Percentiles rank a stretch among this genome's conserved stretches.
Conservation (phyloP, 257 asterid species). For the Solanum clarkiae region DNA sequence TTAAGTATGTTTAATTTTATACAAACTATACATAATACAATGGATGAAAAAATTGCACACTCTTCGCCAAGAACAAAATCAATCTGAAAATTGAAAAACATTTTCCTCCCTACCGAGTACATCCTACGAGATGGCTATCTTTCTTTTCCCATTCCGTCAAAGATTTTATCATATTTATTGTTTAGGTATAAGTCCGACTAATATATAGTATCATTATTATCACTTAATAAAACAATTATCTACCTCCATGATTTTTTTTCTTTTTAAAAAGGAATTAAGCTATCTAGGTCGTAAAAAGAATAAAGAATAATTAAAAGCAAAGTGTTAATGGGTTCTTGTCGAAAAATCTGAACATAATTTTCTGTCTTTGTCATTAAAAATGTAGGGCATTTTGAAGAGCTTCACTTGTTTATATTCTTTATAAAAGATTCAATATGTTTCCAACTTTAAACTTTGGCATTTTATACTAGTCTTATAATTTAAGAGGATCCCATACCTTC, state of each 20-base stretch:
- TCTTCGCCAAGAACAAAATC: not conserved
- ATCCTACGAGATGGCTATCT: not conserved
- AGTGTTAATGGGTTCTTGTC: constrained; percentile 11
- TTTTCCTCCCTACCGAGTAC: not conserved
- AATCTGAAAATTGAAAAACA: not conserved
- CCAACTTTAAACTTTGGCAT: constrained; percentile 4
- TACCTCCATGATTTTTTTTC: not conserved
- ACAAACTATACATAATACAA: not conserved
- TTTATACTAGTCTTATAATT: not conserved
- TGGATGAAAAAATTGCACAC: not conserved
- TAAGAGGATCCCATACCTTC: constrained; percentile 1
- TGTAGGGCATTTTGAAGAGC: constrained; percentile 13
- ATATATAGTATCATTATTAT: not conserved
- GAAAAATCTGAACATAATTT: constrained; percentile 6
- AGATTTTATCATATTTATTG: not conserved
- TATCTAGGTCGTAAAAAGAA: not conserved
- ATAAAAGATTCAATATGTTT: constrained; percentile 24
- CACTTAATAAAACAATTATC: not conserved
- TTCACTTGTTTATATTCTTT: constrained; percentile 7
- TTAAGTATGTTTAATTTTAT: not conserved
- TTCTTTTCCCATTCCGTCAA: not conserved
- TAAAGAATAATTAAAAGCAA: not conserved
- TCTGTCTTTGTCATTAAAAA: constrained; percentile 5
- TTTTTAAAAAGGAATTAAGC: not conserved
- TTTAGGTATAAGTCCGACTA: not conserved